Base-by-base conservation (phyloP, 139 green algal genomes). In the Tetradesmus lagerheimii region DNA sequence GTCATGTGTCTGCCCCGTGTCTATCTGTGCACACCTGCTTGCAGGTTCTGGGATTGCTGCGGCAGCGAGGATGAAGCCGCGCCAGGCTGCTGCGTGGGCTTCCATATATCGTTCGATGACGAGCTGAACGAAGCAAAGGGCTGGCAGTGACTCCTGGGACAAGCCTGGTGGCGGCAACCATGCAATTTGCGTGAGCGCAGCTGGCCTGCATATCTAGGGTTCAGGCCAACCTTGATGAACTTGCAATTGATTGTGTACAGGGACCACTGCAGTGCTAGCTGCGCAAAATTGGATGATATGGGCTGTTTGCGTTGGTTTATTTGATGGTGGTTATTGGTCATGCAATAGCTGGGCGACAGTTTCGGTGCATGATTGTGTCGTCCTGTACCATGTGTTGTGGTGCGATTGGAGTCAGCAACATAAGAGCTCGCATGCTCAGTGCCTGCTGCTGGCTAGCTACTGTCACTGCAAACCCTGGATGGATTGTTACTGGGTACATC, bases 31-130 rank as follows among this genome's bases (percentile, higher is more conserved):
- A 5, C 43, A 16, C 20, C 27, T n/a, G 82, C 82, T 67, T 37
- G 66, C 35, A 94, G 89, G 79, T 96, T 96, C 71, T 96, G 92
- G 92, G 94, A 96, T 83, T 96, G 94, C 89, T 96, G 94, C 88
- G 94, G 94, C 25, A 41, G 47, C 11, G 94, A 96, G 76, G 79
- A 93, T 27, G 92, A 94, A 53, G 74, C 38, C 3, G 89, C 94
- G 1, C 93, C 93, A 0, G 94, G 94, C 34, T 96, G 94, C 81
- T 67, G 41, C 57, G 25, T 2, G 0, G 89, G 89, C 16, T 80
- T 62, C 4, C 93, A 95, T 47, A 18, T 93, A 2, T 88, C 91
- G 1, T 95, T 89, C 85, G 93, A 93, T 74, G 87, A 92, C 37
- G 76, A 78, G 34, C 67, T 79, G 39, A 92, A 81, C 82, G 79